Evolutionary conservation across 306 rosid species (phyloP), one percentile per base, ranked within the genome.

Genomic region (Hippophae rhamnoides): DNA sequence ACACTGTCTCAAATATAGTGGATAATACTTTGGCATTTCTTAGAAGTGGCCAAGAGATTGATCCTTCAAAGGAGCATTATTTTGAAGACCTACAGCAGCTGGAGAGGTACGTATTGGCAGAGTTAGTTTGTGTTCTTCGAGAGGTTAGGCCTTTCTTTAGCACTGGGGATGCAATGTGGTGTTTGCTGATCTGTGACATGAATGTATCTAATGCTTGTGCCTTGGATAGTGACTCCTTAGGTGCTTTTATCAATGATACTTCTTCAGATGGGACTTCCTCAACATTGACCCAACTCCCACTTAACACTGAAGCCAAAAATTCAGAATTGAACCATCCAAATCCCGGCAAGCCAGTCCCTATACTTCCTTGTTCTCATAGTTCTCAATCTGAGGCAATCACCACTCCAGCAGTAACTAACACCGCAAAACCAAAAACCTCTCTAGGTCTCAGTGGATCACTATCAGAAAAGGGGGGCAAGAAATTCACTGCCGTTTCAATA

Each of bases 91-190:
- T 92, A 58, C 77, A 63, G 74, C 89, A 92, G 84, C 89, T 92
- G 57, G 86, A 88, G 72, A 85, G 76, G 84, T 92, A 81, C 63
- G 76, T 85, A 65, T 67, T 92, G 85, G 95, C 86, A 3, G 98
- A 92, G 72, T 74, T 87, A 65, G 88, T 87, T 53, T 92, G 98
- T 57, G 93, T 83, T 78, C 93, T 92, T 69, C 86, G 79, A 54
- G 96, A 81, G 84, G 82, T 87, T 47, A 79, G 86, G 66, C 96
- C 98, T 74, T 80, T 78, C 72, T 92, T 81, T 71, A 92, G 93
- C 79, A 66, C 75, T 14, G 96, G 96, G 23, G 98, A 92, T 80
- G 96, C 98, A 69, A 78, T 92, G 98, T 85, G 98, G 98, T 80
- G 84, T 71, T 75, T 92, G 76, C 74, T 92, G 63, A 75, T 87